Evolutionary conservation across 345 rosid genomes (phyloP).

Genomic region (Lagerstroemia speciosa): DNA sequence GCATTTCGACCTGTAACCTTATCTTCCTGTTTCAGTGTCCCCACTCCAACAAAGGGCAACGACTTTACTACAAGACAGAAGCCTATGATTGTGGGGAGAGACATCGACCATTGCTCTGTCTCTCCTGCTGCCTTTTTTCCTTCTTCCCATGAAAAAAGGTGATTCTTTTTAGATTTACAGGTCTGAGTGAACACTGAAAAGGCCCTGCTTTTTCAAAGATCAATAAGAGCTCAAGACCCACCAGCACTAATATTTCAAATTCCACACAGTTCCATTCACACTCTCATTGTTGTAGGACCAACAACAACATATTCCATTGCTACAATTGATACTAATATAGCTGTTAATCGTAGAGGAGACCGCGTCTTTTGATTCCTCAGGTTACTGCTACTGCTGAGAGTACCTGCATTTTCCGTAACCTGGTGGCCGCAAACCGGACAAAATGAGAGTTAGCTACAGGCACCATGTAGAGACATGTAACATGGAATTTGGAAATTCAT

Average conservation of each 20-base stretch:
- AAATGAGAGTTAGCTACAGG: background rate
- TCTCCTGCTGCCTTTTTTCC: background rate
- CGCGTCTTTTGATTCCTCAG: constrained; percentile 2
- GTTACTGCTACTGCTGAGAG: constrained; percentile 31
- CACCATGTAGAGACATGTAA: background rate
- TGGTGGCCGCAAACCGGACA: constrained; percentile 9
- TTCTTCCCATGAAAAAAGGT: background rate
- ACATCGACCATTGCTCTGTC: background rate
- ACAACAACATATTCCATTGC: background rate
- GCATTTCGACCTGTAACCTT: background rate
- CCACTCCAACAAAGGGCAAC: background rate
- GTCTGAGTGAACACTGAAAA: background rate
- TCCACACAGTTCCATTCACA: constrained; percentile 1
- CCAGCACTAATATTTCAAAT: background rate
- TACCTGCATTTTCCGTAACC: constrained; percentile 57
- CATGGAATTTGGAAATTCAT: no score
- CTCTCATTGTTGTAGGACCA: background rate
- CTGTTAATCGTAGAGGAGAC: background rate
- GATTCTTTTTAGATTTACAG: background rate
- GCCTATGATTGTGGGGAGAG: constrained; percentile 25
- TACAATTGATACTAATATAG: background rate
- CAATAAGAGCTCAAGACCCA: background rate
- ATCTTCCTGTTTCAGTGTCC: background rate
- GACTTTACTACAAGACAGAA: constrained; percentile 12
- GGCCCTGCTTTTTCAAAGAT: background rate